A percentile compares a stretch with the other conserved stretches of the same genome.
Conservation (phyloP, 345 rosid genomes). For the Gossypioides kirkii region DNA sequence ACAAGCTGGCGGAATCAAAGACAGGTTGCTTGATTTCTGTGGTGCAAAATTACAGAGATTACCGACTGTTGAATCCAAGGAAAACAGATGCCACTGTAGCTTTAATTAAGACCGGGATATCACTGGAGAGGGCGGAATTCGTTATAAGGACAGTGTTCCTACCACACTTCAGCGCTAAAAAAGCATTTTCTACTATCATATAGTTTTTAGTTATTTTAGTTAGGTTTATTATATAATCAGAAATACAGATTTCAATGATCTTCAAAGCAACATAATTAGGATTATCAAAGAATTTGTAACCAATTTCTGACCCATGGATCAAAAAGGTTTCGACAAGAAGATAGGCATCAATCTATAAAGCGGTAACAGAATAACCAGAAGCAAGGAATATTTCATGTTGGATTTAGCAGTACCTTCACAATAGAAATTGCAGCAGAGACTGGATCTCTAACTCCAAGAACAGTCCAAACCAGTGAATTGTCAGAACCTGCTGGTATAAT, state of each 20-base stretch:
- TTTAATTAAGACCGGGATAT: not conserved
- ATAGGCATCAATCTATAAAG: not conserved
- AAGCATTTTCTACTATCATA: not conserved
- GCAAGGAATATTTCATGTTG: not conserved
- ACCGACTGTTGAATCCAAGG: not conserved
- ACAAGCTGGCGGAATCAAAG: not conserved
- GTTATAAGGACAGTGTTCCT: not conserved
- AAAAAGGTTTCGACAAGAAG: not conserved
- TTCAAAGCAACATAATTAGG: not conserved
- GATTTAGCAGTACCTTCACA: conserved; percentile 57
- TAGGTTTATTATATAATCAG: not conserved
- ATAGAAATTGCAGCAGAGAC: conserved; percentile 89
- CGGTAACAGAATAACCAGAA: not conserved
- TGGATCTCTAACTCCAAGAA: conserved; percentile 95
- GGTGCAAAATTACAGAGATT: not conserved
- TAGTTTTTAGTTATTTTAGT: not conserved
- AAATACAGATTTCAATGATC: not conserved
- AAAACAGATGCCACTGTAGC: not conserved
- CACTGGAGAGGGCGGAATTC: not conserved
- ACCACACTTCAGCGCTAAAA: not conserved
- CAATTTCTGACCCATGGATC: not conserved
- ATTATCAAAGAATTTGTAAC: not conserved
- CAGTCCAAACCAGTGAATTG: conserved; percentile 98
- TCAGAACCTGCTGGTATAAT: conserved; percentile 99
- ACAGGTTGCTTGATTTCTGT: not conserved